A percentile compares a stretch with the other conserved stretches of the same genome.
Evolutionary conservation across 225 moss, liverwort and hornwort genomes (phyloP).

Genomic region (Bryoerythrophyllum caledonicum): DNA sequence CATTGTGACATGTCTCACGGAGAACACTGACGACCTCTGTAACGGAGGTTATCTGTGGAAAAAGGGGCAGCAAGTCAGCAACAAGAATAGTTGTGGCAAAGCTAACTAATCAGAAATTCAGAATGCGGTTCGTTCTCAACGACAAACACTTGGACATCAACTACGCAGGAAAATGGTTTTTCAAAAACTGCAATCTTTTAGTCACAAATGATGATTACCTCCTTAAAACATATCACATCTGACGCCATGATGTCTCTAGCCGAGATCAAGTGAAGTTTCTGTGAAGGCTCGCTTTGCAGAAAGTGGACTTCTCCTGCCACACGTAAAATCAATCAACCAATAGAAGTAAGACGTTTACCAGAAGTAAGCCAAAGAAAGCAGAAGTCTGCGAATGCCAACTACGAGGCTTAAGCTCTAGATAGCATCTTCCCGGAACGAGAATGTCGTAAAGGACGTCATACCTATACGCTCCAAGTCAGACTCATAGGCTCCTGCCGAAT

Average conservation of each 20-base stretch:
- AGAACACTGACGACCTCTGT: conserved; percentile 49
- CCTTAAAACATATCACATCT: conserved; percentile 58
- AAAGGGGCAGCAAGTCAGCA: conserved; percentile 19
- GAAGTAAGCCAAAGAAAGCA: neutral
- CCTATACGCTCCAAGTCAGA: conserved; percentile 74
- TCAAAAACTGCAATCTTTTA: neutral
- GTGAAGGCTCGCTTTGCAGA: conserved; percentile 83
- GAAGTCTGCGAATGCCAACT: neutral
- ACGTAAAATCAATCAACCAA: neutral
- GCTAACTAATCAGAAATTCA: neutral
- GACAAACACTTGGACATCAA: neutral
- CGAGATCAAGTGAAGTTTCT: conserved; percentile 51
- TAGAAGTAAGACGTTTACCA: conserved; percentile 16
- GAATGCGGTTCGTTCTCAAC: neutral
- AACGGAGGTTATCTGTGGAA: conserved; percentile 52
- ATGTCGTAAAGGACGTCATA: conserved; percentile 1
- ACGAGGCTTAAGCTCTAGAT: neutral
- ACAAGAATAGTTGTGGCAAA: neutral
- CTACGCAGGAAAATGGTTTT: neutral
- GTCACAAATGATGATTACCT: conserved; percentile 44
- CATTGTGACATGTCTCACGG: conserved; percentile 50
- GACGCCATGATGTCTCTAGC: conserved; percentile 67
- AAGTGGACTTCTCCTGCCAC: conserved; percentile 70
- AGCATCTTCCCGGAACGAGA: neutral
- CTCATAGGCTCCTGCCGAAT: conserved; percentile 79